Evolutionary conservation across 345 rosid species (phyloP).

Genomic region (Murraya koenigii): DNA sequence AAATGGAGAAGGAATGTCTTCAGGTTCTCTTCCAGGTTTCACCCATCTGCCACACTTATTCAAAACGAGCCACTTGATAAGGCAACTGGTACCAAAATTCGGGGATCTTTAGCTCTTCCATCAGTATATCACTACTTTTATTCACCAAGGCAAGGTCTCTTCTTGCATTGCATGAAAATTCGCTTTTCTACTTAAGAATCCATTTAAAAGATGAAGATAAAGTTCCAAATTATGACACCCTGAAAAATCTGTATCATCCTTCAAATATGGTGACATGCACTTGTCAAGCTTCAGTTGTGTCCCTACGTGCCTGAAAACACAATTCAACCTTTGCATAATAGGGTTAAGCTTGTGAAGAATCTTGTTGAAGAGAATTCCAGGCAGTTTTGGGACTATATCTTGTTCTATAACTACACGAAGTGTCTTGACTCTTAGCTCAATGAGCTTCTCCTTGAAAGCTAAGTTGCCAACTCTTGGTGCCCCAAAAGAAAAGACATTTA

Average conservation of each 20-base stretch:
- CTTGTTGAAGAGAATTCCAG: constrained; percentile 50
- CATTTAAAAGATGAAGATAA: constrained; percentile 61
- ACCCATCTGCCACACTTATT: constrained; percentile 74
- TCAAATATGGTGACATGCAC: constrained; percentile 43
- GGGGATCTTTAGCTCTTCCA: constrained; percentile 52
- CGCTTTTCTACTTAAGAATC: constrained; percentile 36
- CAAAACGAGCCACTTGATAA: constrained; percentile 55
- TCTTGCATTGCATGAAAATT: constrained; percentile 49
- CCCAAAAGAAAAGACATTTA: constrained; percentile 57
- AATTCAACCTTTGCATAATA: constrained; percentile 34
- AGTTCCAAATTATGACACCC: constrained; percentile 56
- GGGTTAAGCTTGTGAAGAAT: constrained; percentile 40
- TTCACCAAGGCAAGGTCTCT: constrained; percentile 64
- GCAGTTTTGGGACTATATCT: constrained; percentile 60
- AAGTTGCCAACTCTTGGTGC: constrained; percentile 72
- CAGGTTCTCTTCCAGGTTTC: constrained; percentile 54
- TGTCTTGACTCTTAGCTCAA: constrained; percentile 44
- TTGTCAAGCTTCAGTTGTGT: constrained; percentile 48
- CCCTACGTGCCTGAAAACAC: constrained; percentile 68
- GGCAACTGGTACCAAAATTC: constrained; percentile 56
- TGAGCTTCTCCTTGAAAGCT: constrained; percentile 48
- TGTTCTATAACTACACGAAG: constrained; percentile 52
- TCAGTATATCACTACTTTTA: constrained; percentile 49
- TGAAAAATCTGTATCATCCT: constrained; percentile 31
- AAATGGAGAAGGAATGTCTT: constrained; percentile 72